Evolutionary conservation across 352 stramenopile genomes (phyloP), one percentile per base, ranked within the genome.

Genomic region (Saprolegnia diclina): DNA sequence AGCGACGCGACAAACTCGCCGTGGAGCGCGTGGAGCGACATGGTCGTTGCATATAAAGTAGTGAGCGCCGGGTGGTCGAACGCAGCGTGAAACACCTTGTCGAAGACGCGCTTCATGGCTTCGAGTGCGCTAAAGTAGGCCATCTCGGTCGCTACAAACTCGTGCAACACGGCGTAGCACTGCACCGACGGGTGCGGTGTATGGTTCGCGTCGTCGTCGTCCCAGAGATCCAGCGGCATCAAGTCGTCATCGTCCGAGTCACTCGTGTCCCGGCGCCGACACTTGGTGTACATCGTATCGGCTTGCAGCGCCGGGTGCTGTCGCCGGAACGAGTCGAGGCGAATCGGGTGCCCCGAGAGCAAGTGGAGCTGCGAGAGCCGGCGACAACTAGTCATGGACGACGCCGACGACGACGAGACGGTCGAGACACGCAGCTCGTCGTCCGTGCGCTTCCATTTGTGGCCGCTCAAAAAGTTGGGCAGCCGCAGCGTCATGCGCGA

Each of bases 141-240:
- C 19, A 35, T 2, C 52, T 69, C 63, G 29, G 63, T 69, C 44
- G 46, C 48, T 10, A 69, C 37, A 29, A 69, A 54, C 26, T 69
- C 63, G 5, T 22, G 53, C 11, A 69, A 16, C 1, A 61, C 46
- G 16, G 42, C n/a, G 35, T 59, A 59, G 35, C 52, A 59, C 35
- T 59, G 52, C 52, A 59, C 35, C 52, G 52, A 59, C 35, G 52
- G 52, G n/a, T 16, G 52, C 16, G 52, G 35, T 57, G 16, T n/a
- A n/a, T n/a, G n/a, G n/a, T n/a, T n/a, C n/a, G 22, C 16, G 52
- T 14, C 11, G 35, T 26, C n/a, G 24, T 59, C 52, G 1, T 59
- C 52, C 52, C 52, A 59, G 13, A 59, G 24, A 24, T 59, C 52
- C 24, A 59, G 7, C 35, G n/a, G 52, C 11, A 59, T 35, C 35